phyloP scores from a whole-genome alignment of 495 filamentous ascomycete genomes.

The Hypoxylon intermedium region DNA sequence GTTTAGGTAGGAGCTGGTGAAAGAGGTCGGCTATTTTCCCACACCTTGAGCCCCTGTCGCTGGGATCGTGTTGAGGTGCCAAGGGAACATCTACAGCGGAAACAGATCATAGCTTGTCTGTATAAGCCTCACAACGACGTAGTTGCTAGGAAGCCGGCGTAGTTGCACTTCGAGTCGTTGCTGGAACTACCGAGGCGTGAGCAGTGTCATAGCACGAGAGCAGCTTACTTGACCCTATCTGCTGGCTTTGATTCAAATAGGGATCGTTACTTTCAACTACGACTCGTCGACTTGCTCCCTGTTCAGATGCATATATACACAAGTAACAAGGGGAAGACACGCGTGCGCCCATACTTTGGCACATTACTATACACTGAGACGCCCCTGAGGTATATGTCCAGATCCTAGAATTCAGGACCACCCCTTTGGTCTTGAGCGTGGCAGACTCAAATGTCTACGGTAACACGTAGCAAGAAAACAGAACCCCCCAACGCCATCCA shows the following conservation, averaged over 20 bases:
- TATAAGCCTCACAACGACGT: no score
- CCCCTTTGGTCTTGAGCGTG: constrained; percentile 4
- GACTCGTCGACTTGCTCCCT: background rate
- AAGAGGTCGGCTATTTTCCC: no score
- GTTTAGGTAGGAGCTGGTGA: no score
- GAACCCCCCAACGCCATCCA: constrained; percentile 33
- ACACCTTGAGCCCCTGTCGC: no score
- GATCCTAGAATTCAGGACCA: constrained; percentile 14
- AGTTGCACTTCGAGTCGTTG: no score
- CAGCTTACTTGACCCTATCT: no score
- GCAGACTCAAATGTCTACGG: constrained; percentile 16
- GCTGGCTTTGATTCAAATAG: background rate
- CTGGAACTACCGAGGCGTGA: no score
- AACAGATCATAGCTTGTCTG: no score
- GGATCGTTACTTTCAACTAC: background rate
- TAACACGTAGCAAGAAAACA: constrained; percentile 17
- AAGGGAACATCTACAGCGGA: no score
- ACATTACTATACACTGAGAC: constrained; percentile 22
- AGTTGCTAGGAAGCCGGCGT: no score
- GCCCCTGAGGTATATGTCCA: constrained; percentile 14
- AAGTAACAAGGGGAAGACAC: background rate
- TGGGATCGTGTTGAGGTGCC: no score
- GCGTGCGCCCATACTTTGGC: constrained; percentile 3
- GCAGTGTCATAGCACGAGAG: no score
- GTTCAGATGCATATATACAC: constrained; percentile 3